Percentiles rank a stretch among this genome's conserved stretches.
phyloP scores from a whole-genome alignment of 352 stramenopile species.

The Pythium aphanidermatum region DNA sequence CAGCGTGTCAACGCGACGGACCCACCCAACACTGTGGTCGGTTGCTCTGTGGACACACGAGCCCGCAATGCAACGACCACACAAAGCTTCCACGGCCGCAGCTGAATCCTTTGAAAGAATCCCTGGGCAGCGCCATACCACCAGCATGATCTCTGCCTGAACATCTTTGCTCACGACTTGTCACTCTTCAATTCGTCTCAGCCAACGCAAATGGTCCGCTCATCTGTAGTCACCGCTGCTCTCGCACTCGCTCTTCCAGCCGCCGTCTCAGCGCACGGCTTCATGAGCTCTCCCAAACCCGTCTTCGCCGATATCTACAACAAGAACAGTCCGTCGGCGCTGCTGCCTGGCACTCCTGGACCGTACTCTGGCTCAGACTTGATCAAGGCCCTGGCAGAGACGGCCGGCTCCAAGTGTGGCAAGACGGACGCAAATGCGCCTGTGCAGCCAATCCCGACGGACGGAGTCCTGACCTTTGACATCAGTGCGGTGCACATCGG shows the following conservation, averaged over 20 bases:
- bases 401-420: slow-evolving; percentile 28
- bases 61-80: too few relatives aligned
- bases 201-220: slow-evolving; percentile 10
- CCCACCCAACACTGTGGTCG: too few relatives aligned
- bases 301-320: slow-evolving; percentile 14
- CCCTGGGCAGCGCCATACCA: too few relatives aligned
- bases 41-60: too few relatives aligned
- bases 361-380: slow-evolving; percentile 26
- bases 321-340: slow-evolving; percentile 9
- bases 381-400: slow-evolving; percentile 23
- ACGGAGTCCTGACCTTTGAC: slow-evolving; percentile 19
- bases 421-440: slow-evolving; percentile 25
- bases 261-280: slow-evolving; percentile 7
- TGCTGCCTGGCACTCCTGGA: slow-evolving; percentile 13
- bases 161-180: too few relatives aligned
- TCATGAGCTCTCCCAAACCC: slow-evolving; percentile 5
- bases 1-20: too few relatives aligned
- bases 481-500: slow-evolving; percentile 32
- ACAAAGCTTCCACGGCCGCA: too few relatives aligned
- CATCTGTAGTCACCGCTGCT: neutral
- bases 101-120: too few relatives aligned
- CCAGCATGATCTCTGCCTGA: too few relatives aligned
- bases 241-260: slow-evolving; percentile 3
- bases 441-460: slow-evolving; percentile 19
- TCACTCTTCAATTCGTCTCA: too few relatives aligned